phyloP scores from a whole-genome alignment of 345 rosid genomes.

The Citropsis articulata region DNA sequence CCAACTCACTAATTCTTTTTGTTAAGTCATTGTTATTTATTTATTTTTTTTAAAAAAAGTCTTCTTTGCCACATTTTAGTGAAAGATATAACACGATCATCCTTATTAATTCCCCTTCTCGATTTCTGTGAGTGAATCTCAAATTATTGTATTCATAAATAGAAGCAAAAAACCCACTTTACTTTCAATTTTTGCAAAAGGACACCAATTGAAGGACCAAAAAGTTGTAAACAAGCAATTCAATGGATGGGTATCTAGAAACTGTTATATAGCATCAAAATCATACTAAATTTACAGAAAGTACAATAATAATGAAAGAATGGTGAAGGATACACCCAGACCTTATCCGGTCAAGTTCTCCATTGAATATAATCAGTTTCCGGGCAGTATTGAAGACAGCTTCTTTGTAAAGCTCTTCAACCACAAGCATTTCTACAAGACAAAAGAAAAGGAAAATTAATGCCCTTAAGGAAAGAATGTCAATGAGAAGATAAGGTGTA shows the following conservation, averaged over 20 bases:
- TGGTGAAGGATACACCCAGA: conserved; percentile 89
- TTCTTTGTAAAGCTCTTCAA: conserved; percentile 93
- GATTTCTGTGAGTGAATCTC: too few species aligned
- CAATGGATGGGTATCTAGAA: not conserved
- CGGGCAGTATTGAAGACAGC: too few species aligned
- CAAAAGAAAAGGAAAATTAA: conserved; percentile 14
- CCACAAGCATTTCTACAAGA: conserved; percentile 87
- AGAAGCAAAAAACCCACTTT: too few species aligned
- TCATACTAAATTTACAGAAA: not conserved
- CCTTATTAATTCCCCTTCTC: too few species aligned
- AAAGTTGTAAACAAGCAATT: not conserved
- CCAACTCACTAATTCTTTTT: too few species aligned
- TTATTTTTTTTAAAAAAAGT: too few species aligned
- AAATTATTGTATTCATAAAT: too few species aligned
- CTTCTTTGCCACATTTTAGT: too few species aligned
- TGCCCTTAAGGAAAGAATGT: not conserved
- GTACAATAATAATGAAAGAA: not conserved
- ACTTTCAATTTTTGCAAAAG: too few species aligned
- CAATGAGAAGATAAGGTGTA: not conserved
- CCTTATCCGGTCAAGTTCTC: conserved; percentile 93
- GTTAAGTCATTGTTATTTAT: too few species aligned
- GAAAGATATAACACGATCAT: too few species aligned
- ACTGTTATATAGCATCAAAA: not conserved
- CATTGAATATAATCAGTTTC: conserved; percentile 78
- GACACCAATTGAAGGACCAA: not conserved